Evolutionary conservation across 2,329 filamentous ascomycete species (phyloP).

Genomic region (Botrytis deweyae): DNA sequence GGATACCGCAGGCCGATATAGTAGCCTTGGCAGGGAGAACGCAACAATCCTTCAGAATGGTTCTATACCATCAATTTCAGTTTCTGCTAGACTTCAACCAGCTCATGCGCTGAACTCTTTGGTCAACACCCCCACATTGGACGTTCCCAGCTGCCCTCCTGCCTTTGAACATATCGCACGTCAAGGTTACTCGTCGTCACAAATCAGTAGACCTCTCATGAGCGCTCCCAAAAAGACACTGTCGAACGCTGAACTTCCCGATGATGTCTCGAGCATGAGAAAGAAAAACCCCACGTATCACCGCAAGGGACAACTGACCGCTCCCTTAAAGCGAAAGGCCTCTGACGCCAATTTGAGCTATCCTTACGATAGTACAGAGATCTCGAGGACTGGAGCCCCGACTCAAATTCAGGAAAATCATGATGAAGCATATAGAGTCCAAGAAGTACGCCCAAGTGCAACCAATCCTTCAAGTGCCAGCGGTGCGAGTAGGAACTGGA

Average conservation of each 20-base stretch:
- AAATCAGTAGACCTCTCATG: background rate
- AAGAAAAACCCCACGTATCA: background rate
- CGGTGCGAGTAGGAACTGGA: background rate
- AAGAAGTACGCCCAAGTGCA: background rate
- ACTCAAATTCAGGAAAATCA: background rate
- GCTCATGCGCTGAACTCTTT: background rate
- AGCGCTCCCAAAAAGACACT: background rate
- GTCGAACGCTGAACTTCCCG: background rate
- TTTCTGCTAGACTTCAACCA: background rate
- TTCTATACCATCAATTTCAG: background rate
- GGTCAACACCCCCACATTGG: background rate
- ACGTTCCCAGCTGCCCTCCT: background rate
- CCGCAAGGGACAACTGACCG: background rate
- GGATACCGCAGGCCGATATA: background rate
- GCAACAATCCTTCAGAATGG: background rate
- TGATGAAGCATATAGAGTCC: background rate
- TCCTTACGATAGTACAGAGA: background rate
- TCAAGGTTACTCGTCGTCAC: background rate
- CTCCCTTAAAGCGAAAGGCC: background rate
- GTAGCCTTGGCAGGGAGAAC: too few species aligned
- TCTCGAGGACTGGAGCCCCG: too few species aligned
- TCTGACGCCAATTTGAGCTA: background rate
- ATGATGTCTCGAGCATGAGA: background rate
- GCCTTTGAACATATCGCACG: background rate
- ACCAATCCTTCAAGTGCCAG: background rate